Percentiles rank a stretch among this genome's conserved stretches.
phyloP scores from a whole-genome alignment of 2,329 filamentous ascomycete species.

The Colletotrichum filicis region DNA sequence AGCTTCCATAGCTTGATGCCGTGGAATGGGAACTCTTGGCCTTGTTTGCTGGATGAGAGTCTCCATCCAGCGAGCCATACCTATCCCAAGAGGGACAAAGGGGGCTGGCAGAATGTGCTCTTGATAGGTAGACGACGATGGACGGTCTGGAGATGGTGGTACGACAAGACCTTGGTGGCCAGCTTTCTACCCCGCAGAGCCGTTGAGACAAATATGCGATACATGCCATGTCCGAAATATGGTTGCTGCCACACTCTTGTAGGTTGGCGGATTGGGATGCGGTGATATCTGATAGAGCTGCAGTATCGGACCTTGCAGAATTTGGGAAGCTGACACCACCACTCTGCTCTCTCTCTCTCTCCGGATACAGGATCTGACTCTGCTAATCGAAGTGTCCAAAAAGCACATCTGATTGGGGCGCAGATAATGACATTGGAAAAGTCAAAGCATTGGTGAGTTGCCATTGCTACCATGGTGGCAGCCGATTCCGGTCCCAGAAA shows the following conservation, averaged over 20 bases:
- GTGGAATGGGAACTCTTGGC: conserved; percentile 27
- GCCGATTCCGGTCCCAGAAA: neutral
- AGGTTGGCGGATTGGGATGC: neutral
- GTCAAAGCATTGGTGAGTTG: neutral
- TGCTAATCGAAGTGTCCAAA: neutral
- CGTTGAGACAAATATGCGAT: conserved; percentile 25
- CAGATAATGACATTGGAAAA: neutral
- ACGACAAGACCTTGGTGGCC: conserved; percentile 20
- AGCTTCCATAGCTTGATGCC: conserved; percentile 27
- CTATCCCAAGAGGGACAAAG: neutral
- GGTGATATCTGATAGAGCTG: conserved; percentile 22
- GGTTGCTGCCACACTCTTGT: conserved; percentile 8
- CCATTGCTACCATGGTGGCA: neutral
- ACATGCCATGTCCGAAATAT: neutral
- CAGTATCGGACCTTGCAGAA: conserved; percentile 19
- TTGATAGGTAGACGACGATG: conserved; percentile 9
- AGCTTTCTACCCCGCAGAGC: conserved; percentile 29
- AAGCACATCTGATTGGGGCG: neutral
- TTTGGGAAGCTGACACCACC: conserved; percentile 10
- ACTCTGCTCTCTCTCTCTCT: neutral
- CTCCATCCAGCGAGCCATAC: conserved; percentile 3
- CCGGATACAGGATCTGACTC: conserved; percentile 8
- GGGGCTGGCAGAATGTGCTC: conserved; percentile 14
- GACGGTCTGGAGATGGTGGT: conserved; percentile 16
- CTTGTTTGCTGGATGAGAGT: conserved; percentile 24